phyloP scores from a whole-genome alignment of 805 yeast species.

The Candida yuanshanica region DNA sequence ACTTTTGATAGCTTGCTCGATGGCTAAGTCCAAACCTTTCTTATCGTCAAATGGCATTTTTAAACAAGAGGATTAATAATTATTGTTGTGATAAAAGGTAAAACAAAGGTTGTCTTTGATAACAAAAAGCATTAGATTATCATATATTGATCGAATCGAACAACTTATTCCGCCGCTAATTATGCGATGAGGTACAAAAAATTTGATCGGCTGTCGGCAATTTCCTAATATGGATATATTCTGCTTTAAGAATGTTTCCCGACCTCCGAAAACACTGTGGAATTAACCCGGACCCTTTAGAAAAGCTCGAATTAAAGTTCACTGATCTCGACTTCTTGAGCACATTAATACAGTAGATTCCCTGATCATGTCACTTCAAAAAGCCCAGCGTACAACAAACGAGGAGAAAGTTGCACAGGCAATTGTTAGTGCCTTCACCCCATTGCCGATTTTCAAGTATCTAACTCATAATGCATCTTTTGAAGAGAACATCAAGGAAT shows the following conservation, averaged over 20 bases:
- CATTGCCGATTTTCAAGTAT: slow-evolving; percentile 2
- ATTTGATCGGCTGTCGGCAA: not conserved
- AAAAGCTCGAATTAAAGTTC: too few relatives aligned
- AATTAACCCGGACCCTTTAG: too few relatives aligned
- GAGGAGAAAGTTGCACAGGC: not conserved
- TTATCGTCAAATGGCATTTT: slow-evolving; percentile 58
- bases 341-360: too few relatives aligned
- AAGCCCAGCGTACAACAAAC: not conserved
- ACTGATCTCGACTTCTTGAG: too few relatives aligned
- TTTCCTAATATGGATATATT: not conserved
- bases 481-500: not conserved
- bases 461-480: not conserved
- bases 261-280: too few relatives aligned
- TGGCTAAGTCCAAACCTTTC: slow-evolving; percentile 62
- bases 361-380: not conserved
- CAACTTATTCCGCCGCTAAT: too few relatives aligned
- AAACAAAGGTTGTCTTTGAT: too few relatives aligned
- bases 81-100: not conserved
- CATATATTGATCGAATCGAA: too few relatives aligned
- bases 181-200: too few relatives aligned
- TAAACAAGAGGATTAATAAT: too few relatives aligned
- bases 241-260: too few relatives aligned
- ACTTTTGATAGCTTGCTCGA: slow-evolving; percentile 65
- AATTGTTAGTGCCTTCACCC: not conserved
- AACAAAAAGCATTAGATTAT: too few relatives aligned